Conservation (phyloP, 2,329 filamentous ascomycete genomes). For the Alternaria sp. region DNA sequence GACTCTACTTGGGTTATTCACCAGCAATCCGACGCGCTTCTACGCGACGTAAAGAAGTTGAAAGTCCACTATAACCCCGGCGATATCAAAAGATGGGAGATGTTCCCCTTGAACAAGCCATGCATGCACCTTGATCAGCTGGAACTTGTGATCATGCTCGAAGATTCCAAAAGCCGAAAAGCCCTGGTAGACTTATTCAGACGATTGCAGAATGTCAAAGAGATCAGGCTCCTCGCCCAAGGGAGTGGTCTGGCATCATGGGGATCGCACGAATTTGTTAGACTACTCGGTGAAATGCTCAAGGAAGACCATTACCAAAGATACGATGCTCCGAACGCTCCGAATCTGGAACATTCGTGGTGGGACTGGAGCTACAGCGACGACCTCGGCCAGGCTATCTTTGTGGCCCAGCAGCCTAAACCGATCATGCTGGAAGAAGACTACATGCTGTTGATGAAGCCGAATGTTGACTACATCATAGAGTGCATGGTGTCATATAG, state of each 20-base stretch:
- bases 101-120: conserved; percentile 43
- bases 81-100: conserved; percentile 42
- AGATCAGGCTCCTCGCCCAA: conserved; percentile 45
- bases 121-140: conserved; percentile 40
- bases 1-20: conserved; percentile 18
- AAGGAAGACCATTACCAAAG: conserved; percentile 53
- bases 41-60: conserved; percentile 42
- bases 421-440: conserved; percentile 43
- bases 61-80: conserved; percentile 39
- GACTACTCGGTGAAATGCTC: conserved; percentile 50
- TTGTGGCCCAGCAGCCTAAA: conserved; percentile 41
- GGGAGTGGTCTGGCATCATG: conserved; percentile 3
- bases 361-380: conserved; percentile 51
- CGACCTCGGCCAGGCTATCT: conserved; percentile 31
- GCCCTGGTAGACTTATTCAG: conserved; percentile 48
- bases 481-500: conserved; percentile 1
- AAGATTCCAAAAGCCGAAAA: conserved; percentile 28
- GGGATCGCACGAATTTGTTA: conserved; percentile 30
- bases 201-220: conserved; percentile 42
- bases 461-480: conserved; percentile 48
- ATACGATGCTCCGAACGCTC: conserved; percentile 44
- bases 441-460: conserved; percentile 51
- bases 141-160: conserved; percentile 29
- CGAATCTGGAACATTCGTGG: conserved; percentile 46
- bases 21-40: conserved; percentile 25